Percentiles rank a stretch among this genome's conserved stretches.
These are phyloP conservation scores for Canavalia gladiata DNA, from an alignment of 306 rosid genomes.

Conservation along the genomic window DNA sequence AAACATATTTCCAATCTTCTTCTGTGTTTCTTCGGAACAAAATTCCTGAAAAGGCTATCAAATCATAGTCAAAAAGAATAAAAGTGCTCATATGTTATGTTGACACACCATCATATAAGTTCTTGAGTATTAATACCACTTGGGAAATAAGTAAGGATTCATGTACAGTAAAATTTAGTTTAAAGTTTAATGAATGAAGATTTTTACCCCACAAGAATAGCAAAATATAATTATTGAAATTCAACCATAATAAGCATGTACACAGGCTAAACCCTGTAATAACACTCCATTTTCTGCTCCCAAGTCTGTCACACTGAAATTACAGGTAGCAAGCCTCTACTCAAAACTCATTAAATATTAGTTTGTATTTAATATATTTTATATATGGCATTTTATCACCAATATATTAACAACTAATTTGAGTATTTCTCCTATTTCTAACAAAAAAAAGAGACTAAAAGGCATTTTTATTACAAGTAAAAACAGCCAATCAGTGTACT, in stretches of 20 bases:
- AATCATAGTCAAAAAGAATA: slow-evolving; percentile 42
- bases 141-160: not conserved
- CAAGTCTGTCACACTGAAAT: slow-evolving; percentile 18
- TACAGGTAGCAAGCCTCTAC: slow-evolving; percentile 16
- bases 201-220: slow-evolving; percentile 7
- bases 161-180: not conserved
- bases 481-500: slow-evolving; percentile 46
- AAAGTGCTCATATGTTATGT: slow-evolving; percentile 13
- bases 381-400: not conserved
- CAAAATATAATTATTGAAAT: slow-evolving; percentile 15
- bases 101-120: slow-evolving; percentile 3
- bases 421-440: slow-evolving; percentile 31
- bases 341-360: slow-evolving; percentile 13
- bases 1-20: slow-evolving; percentile 59
- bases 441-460: not conserved
- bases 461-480: slow-evolving; percentile 30
- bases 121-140: slow-evolving; percentile 16
- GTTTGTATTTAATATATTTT: not conserved
- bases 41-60: slow-evolving; percentile 66
- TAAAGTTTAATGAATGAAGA: slow-evolving; percentile 21
- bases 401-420: slow-evolving; percentile 17
- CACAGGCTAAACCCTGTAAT: slow-evolving; percentile 25
- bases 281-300: slow-evolving; percentile 24
- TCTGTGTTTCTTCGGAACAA: slow-evolving; percentile 70
- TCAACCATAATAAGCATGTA: slow-evolving; percentile 35